Evolutionary conservation across 371 early-diverging fungal genomes (phyloP).

Genomic region (Umbelopsis sp.): DNA sequence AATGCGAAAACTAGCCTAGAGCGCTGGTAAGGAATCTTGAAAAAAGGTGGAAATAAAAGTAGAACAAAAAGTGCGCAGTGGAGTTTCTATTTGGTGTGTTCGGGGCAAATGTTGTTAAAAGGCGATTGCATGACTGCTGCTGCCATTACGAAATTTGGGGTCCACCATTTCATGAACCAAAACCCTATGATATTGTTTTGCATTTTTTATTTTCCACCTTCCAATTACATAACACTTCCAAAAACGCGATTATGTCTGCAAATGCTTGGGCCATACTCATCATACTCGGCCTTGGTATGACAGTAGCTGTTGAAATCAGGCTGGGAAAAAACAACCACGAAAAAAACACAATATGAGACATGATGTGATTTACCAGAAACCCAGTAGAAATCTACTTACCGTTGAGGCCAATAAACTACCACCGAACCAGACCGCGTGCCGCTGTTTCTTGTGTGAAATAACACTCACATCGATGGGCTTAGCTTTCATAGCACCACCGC

Average conservation of each 20-base stretch:
- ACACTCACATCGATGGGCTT: slow-evolving; percentile 95
- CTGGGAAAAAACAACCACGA: slow-evolving; percentile 37
- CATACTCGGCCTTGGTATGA: slow-evolving; percentile 98
- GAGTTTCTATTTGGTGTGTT: slow-evolving; percentile 1
- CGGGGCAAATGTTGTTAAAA: background rate
- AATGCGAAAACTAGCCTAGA: background rate
- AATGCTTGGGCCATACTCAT: slow-evolving; percentile 97
- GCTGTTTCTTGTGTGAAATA: slow-evolving; percentile 95
- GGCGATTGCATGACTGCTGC: background rate
- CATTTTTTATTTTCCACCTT: slow-evolving; percentile 9
- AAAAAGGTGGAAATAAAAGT: background rate
- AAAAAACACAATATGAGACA: background rate
- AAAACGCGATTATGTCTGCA: slow-evolving; percentile 94
- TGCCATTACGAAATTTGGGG: background rate
- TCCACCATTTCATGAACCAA: background rate
- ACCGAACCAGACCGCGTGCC: slow-evolving; percentile 98
- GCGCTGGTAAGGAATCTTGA: slow-evolving; percentile 3
- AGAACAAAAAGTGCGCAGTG: background rate
- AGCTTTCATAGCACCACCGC: slow-evolving; percentile 71
- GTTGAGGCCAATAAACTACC: slow-evolving; percentile 93
- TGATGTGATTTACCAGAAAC: background rate
- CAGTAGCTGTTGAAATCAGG: slow-evolving; percentile 90
- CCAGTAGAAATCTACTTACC: slow-evolving; percentile 51
- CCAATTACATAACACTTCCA: slow-evolving; percentile 55
- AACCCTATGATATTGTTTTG: background rate